A percentile compares a stretch with the other conserved stretches of the same genome.
Conservation (phyloP, 176 grass and related monocot species). For the Tillandsia fasciculata region DNA sequence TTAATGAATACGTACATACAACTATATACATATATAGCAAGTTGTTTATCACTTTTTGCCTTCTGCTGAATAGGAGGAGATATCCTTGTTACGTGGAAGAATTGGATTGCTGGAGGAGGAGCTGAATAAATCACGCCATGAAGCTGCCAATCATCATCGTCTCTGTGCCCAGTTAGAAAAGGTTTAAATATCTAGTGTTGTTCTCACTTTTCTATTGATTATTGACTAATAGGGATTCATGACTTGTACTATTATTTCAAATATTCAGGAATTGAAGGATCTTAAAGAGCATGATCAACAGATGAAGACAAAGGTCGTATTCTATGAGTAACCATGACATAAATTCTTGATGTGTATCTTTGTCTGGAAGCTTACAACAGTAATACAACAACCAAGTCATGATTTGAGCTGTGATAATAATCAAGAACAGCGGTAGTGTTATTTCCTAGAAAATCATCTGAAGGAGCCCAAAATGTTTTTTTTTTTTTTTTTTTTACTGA, state of each 20-base stretch:
- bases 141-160: constrained; percentile 42
- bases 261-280: constrained; percentile 82
- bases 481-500: too few species aligned
- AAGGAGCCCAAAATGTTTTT: too few species aligned
- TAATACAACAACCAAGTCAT: not conserved
- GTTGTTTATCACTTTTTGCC: constrained; percentile 16
- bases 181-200: constrained; percentile 30
- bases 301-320: constrained; percentile 74
- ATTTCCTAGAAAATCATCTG: too few species aligned
- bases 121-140: constrained; percentile 55
- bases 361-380: constrained; percentile 4
- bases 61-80: constrained; percentile 53
- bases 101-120: constrained; percentile 83
- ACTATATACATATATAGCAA: not conserved
- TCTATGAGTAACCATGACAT: not conserved
- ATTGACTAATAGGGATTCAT: constrained; percentile 14
- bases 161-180: constrained; percentile 62
- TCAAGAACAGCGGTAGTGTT: too few species aligned
- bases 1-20: not conserved
- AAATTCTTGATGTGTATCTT: not conserved
- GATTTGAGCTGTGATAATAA: not conserved
- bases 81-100: constrained; percentile 56
- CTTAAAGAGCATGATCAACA: constrained; percentile 85
- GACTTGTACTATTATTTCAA: constrained; percentile 26
- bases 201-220: constrained; percentile 16